phyloP scores from a whole-genome alignment of 306 rosid genomes.

The Pachyrhizus erosus region DNA sequence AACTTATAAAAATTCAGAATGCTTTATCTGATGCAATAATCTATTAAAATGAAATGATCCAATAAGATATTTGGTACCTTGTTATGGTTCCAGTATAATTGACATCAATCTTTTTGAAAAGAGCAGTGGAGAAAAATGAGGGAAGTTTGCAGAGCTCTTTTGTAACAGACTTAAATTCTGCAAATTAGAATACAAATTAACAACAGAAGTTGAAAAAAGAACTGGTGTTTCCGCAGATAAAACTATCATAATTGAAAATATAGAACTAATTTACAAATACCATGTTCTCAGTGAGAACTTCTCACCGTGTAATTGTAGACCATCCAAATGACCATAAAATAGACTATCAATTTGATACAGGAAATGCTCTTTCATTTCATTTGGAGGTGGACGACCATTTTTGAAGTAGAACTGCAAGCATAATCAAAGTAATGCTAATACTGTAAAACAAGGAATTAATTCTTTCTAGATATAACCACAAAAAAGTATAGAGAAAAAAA shows the following conservation, averaged over 20 bases:
- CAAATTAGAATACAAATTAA: slow-evolving; percentile 43
- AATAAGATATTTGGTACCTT: slow-evolving; percentile 49
- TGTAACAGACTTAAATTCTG: slow-evolving; percentile 61
- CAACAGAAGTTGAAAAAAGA: slow-evolving; percentile 20
- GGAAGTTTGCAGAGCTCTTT: slow-evolving; percentile 68
- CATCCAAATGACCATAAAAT: slow-evolving; percentile 64
- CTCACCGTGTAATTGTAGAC: slow-evolving; percentile 74
- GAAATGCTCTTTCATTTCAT: slow-evolving; percentile 64
- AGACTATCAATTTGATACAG: slow-evolving; percentile 55
- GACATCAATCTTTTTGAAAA: slow-evolving; percentile 66
- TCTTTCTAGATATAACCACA: slow-evolving; percentile 14
- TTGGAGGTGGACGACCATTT: slow-evolving; percentile 78
- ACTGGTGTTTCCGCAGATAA: slow-evolving; percentile 2
- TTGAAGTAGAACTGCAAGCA: slow-evolving; percentile 76
- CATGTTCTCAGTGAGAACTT: slow-evolving; percentile 32
- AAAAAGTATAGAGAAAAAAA: background rate
- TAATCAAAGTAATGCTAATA: slow-evolving; percentile 33
- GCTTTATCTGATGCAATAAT: slow-evolving; percentile 28
- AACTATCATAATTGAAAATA: background rate
- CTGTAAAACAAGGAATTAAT: slow-evolving; percentile 29
- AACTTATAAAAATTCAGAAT: slow-evolving; percentile 12
- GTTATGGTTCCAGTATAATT: slow-evolving; percentile 58
- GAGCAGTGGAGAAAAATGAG: slow-evolving; percentile 59
- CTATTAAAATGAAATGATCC: slow-evolving; percentile 12
- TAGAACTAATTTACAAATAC: slow-evolving; percentile 38